Conservation (phyloP, 768 basidiomycete species). For the Rossbeevera mucosa region DNA sequence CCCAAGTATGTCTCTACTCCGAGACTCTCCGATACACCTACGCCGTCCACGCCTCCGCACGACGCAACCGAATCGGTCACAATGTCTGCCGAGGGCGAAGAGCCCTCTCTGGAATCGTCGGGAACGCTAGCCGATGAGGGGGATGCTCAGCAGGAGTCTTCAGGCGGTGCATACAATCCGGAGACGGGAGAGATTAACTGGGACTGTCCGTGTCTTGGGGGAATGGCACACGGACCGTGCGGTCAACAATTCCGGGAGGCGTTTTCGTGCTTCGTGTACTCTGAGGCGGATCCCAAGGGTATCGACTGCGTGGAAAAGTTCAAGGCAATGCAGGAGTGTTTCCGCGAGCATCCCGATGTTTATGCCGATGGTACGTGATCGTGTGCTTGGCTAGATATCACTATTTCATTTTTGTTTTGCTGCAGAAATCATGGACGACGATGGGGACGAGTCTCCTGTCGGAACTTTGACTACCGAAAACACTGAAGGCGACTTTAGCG, state of each 20-base stretch:
- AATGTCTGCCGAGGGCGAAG: conserved; percentile 2
- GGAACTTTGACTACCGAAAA: conserved; percentile 4
- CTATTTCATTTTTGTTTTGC: conserved; percentile 1
- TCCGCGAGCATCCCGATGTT: conserved; percentile 92
- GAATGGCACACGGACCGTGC: conserved; percentile 97
- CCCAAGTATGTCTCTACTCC: conserved; percentile 1
- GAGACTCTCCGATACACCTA: conserved; percentile 17
- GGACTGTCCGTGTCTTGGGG: conserved; percentile 98
- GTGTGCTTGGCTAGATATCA: background rate
- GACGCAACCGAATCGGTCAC: conserved; percentile 15
- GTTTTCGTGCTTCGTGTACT: conserved; percentile 94
- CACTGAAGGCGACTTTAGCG: conserved; percentile 3
- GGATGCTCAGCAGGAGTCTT: conserved; percentile 25
- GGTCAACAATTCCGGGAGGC: conserved; percentile 90
- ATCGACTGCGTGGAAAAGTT: conserved; percentile 98
- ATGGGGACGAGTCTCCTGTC: conserved; percentile 43
- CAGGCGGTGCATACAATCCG: conserved; percentile 78
- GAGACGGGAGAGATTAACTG: conserved; percentile 99
- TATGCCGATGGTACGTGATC: conserved; percentile 79
- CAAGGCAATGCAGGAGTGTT: conserved; percentile 96
- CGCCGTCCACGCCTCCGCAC: conserved; percentile 11
- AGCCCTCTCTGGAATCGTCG: conserved; percentile 6
- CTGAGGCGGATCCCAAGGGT: conserved; percentile 94
- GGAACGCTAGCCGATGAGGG: conserved; percentile 18
- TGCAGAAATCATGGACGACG: conserved; percentile 66